A percentile compares a stretch with the other conserved stretches of the same genome.
Conservation (phyloP, 2,329 filamentous ascomycete genomes). For the Cephalotrichum gorgonifer region DNA sequence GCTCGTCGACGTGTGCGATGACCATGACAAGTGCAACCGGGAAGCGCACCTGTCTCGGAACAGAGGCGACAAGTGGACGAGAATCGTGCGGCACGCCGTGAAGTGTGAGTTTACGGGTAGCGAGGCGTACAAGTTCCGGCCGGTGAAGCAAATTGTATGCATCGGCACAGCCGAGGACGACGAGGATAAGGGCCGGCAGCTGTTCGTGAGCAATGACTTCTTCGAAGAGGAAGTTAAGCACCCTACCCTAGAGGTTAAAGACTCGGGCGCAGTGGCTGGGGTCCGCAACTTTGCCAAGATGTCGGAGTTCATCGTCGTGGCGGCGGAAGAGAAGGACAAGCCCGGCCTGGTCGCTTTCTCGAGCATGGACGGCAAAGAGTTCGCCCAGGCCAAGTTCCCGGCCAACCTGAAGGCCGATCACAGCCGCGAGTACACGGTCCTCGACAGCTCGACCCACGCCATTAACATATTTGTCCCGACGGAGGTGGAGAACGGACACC, state of each 20-base stretch:
- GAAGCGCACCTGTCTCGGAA: slow-evolving; percentile 71
- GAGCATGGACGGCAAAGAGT: slow-evolving; percentile 74
- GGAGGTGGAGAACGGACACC: slow-evolving; percentile 50
- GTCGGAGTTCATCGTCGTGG: slow-evolving; percentile 92
- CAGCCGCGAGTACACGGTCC: slow-evolving; percentile 72
- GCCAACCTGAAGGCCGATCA: slow-evolving; percentile 70
- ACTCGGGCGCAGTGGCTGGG: slow-evolving; percentile 43
- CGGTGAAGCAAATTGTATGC: slow-evolving; percentile 48
- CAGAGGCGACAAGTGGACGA: slow-evolving; percentile 70
- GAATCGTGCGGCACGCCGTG: slow-evolving; percentile 61
- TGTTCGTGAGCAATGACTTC: slow-evolving; percentile 71
- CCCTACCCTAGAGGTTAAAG: slow-evolving; percentile 45
- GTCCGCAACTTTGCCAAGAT: slow-evolving; percentile 86
- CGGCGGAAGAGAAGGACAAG: slow-evolving; percentile 58
- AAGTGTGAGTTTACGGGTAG: slow-evolving; percentile 82
- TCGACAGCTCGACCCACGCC: slow-evolving; percentile 90
- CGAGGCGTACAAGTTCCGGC: slow-evolving; percentile 41
- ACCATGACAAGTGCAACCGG: slow-evolving; percentile 50
- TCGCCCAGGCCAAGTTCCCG: slow-evolving; percentile 79
- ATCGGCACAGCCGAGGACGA: slow-evolving; percentile 42
- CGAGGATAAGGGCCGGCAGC: slow-evolving; percentile 54
- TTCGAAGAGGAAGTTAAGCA: slow-evolving; percentile 45
- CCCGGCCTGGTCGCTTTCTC: slow-evolving; percentile 66
- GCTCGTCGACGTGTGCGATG: slow-evolving; percentile 65
- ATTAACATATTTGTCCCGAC: slow-evolving; percentile 90